Base-by-base conservation (phyloP, 2,329 filamentous ascomycete species). In the Dactylonectria macrodidyma region DNA sequence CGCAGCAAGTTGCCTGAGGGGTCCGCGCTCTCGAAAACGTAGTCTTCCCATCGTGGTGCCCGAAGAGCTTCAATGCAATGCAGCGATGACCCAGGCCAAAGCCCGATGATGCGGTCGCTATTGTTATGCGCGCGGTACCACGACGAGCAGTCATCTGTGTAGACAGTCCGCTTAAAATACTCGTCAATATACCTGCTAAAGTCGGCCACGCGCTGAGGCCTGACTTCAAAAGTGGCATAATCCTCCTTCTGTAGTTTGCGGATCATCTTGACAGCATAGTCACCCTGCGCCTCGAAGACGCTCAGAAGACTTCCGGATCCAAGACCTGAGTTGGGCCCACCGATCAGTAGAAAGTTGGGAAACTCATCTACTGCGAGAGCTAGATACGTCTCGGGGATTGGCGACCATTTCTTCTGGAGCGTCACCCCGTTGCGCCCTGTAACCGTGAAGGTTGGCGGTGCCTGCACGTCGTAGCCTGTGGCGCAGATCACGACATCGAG, bases 331-430 rank as follows among this genome's bases (percentile, higher is more conserved):
- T 87, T 87, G 46, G 85, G 85, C 0, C 85, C 85, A 51, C 84
- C 80, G 74, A 86, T 80, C 73, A 86, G 80, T 55, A 87, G 79
- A 65, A 82, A 81, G 78, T 87, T 87, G 5, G 85, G 85, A 70
- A 87, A 87, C 5, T 78, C 77, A 70, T 85, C 83, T 46, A 84
- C 81, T 19, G 82, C 80, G 1, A 87, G 56, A 2, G 83, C 83
- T 3, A 88, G 78, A 72, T 87, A 88, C 22, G 80, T 79, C 47
- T 84, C 80, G 1, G 84, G 80, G 36, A 79, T 73, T 2, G 75
- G 71, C 7, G 69, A 70, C 81, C 84, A 88, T 36, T 81, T 81
- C 16, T 81, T 68, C 2, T 74, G 59, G 3, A 87, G 79, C 5
- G 79, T 77, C 12, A 77, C 67, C 9, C 80, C 81, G 36, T 70